phyloP scores from a whole-genome alignment of 1,139 yeast species.

The Yamadazyma blattariae region DNA sequence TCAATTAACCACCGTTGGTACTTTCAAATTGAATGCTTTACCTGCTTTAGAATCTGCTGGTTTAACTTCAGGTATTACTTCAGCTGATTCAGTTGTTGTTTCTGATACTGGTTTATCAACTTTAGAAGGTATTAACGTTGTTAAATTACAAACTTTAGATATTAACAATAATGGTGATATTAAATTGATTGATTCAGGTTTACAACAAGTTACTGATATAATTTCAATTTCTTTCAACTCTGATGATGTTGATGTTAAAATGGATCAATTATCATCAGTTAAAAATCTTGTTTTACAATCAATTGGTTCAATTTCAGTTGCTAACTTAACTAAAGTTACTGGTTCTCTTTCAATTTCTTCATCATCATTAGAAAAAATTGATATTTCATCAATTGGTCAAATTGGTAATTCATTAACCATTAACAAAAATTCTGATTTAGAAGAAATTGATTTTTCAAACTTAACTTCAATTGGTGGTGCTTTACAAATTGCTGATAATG shows the following conservation, averaged over 20 bases:
- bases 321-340: constrained; percentile 67
- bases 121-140: constrained; percentile 78
- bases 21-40: constrained; percentile 74
- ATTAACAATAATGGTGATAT: constrained; percentile 81
- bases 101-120: constrained; percentile 84
- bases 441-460: constrained; percentile 64
- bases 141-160: constrained; percentile 69
- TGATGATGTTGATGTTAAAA: constrained; percentile 62
- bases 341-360: constrained; percentile 77
- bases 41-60: constrained; percentile 75
- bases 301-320: constrained; percentile 68
- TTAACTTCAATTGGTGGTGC: constrained; percentile 83
- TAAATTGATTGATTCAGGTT: constrained; percentile 65
- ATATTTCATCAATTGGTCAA: constrained; percentile 50
- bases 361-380: constrained; percentile 57
- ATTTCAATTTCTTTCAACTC: constrained; percentile 85
- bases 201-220: constrained; percentile 69
- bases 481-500: constrained; percentile 82
- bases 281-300: constrained; percentile 82
- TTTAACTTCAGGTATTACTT: constrained; percentile 71
- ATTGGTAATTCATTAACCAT: constrained; percentile 84
- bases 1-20: constrained; percentile 74
- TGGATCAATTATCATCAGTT: constrained; percentile 75
- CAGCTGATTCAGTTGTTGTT: constrained; percentile 69
- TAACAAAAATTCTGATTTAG: constrained; percentile 68